Evolutionary conservation across 164 flowering plant species (phyloP).

Genomic region (Magnolia changhungtana): DNA sequence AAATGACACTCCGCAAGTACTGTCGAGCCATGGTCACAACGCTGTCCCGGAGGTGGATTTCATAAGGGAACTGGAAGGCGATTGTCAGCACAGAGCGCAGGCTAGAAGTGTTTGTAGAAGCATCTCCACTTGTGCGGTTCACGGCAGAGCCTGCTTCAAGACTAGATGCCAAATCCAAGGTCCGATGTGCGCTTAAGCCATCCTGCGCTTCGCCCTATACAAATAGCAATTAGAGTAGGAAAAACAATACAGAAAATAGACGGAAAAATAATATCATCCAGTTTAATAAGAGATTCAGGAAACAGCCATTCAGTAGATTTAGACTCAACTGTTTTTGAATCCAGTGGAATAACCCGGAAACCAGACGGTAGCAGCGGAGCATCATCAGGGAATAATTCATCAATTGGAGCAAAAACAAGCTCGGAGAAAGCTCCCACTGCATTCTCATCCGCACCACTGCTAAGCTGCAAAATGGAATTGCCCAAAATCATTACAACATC

Average conservation of each 20-base stretch:
- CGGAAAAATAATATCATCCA: too few species aligned
- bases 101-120: slow-evolving; percentile 28
- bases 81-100: slow-evolving; percentile 74
- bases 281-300: too few species aligned
- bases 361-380: slow-evolving; percentile 86
- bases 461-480: slow-evolving; percentile 45
- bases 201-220: slow-evolving; percentile 48
- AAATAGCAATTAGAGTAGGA: slow-evolving; percentile 7
- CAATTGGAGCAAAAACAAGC: slow-evolving; percentile 91
- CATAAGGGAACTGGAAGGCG: slow-evolving; percentile 96
- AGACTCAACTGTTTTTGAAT: slow-evolving; percentile 72
- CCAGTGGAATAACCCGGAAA: slow-evolving; percentile 80
- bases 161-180: slow-evolving; percentile 87
- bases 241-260: not conserved
- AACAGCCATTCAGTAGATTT: not conserved
- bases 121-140: slow-evolving; percentile 35
- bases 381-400: slow-evolving; percentile 94
- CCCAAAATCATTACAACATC: not conserved
- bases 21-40: slow-evolving; percentile 90
- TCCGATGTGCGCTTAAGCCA: slow-evolving; percentile 42
- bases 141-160: slow-evolving; percentile 76
- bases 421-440: slow-evolving; percentile 89
- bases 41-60: slow-evolving; percentile 62
- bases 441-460: slow-evolving; percentile 82
- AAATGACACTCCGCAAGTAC: slow-evolving; percentile 83